These are phyloP conservation scores for Aspergillus phoenicis DNA, from an alignment of 2,329 filamentous ascomycete species.

Conservation along the genomic window DNA sequence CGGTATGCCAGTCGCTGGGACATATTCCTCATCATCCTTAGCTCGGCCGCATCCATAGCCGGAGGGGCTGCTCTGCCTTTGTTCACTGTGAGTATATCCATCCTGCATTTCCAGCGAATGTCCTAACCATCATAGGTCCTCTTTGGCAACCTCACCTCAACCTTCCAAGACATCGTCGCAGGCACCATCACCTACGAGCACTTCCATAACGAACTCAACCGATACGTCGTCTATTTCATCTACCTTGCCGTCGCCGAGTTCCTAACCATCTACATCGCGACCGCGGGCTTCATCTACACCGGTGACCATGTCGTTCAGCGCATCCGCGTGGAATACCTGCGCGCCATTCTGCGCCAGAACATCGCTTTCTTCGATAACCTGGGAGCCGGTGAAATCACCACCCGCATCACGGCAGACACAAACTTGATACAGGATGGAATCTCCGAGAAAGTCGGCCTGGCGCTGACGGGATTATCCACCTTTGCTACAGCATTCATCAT, in stretches of 20 bases:
- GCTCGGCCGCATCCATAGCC: slow-evolving; percentile 63
- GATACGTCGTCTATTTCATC: slow-evolving; percentile 75
- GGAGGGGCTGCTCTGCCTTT: slow-evolving; percentile 73
- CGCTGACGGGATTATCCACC: slow-evolving; percentile 71
- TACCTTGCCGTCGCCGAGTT: slow-evolving; percentile 81
- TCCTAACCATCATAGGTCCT: slow-evolving; percentile 48
- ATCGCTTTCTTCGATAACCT: slow-evolving; percentile 90
- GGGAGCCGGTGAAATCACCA: slow-evolving; percentile 86
- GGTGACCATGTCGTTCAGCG: slow-evolving; percentile 75
- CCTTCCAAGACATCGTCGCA: slow-evolving; percentile 67
- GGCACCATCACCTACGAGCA: slow-evolving; percentile 49
- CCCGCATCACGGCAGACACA: slow-evolving; percentile 86
- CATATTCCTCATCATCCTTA: slow-evolving; percentile 60
- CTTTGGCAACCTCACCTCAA: slow-evolving; percentile 73
- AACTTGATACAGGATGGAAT: slow-evolving; percentile 91
- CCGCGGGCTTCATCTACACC: slow-evolving; percentile 83
- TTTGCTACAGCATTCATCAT: slow-evolving; percentile 87
- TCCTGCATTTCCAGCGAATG: too few species aligned
- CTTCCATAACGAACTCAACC: slow-evolving; percentile 62
- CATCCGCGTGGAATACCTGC: slow-evolving; percentile 77
- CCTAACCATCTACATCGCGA: slow-evolving; percentile 71
- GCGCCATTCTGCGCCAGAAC: slow-evolving; percentile 79
- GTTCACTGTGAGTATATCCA: slow-evolving; percentile 62
- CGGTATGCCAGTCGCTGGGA: slow-evolving; percentile 68
- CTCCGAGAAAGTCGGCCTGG: slow-evolving; percentile 81